Conservation (phyloP, 192 early-diverging fungal genomes). For the Blastocladiella britannica region DNA sequence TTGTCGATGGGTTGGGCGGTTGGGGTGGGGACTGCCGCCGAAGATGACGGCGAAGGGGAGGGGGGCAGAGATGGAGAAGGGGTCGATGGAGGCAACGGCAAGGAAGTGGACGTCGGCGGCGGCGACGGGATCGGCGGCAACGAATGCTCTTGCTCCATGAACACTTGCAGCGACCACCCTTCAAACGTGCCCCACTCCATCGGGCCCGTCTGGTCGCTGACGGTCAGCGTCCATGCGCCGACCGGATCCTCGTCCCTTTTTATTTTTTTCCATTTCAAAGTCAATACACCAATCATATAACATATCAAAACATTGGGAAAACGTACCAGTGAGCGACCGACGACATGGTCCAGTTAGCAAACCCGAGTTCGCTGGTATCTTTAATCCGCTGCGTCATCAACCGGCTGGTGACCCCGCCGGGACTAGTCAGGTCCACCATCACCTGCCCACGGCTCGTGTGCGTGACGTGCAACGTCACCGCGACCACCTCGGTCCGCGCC, state of each 20-base stretch:
- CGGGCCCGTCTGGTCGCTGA: conserved; percentile 40
- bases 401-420: conserved; percentile 37
- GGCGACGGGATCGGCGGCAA: not conserved
- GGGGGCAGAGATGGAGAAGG: not conserved
- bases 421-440: conserved; percentile 58
- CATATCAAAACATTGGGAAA: not conserved
- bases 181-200: conserved; percentile 29
- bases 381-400: conserved; percentile 38
- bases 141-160: not conserved
- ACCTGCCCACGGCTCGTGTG: conserved; percentile 72
- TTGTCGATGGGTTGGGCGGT: not conserved
- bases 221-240: conserved; percentile 56
- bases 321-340: conserved; percentile 83
- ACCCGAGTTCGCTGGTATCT: conserved; percentile 48
- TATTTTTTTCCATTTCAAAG: too few species aligned
- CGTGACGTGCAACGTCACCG: conserved; percentile 59
- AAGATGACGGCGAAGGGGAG: not conserved
- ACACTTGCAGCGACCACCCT: conserved; percentile 47
- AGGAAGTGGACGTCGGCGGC: not conserved
- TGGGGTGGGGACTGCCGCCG: not conserved
- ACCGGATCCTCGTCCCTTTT: conserved; percentile 69
- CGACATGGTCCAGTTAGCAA: conserved; percentile 82
- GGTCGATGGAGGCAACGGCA: not conserved
- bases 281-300: conserved; percentile 1
- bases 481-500: conserved; percentile 60